Base-by-base conservation (phyloP, 306 rosid species). In the Lathyrus oleraceus region DNA sequence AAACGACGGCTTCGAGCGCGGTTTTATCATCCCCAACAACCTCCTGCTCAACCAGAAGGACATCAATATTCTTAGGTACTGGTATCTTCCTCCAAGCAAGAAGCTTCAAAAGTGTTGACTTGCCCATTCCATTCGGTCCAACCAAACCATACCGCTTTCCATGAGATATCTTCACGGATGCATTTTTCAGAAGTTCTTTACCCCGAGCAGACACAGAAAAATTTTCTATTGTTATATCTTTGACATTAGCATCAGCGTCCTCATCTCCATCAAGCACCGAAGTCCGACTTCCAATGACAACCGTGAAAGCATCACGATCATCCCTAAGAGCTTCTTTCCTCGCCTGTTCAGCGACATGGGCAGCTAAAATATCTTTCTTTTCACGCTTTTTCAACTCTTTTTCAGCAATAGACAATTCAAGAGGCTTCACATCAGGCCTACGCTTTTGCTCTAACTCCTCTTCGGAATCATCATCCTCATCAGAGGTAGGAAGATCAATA, bases 31-130 rank as follows among this genome's bases (percentile, higher is more conserved):
- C 92, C 65, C 90, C 92, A 62, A 87, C 76, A 15, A 83, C 90
- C 78, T 87, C 92, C 77, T 89, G 89, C 71, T 89, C 96, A 52
- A 87, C 90, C 77, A 89, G 62, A 57, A 89, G 92, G 61, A 85
- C 89, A 79, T 89, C 96, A 70, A 89, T 89, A 70, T 89, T 87
- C 81, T 83, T 83, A 32, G 96, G 96, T 40, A 85, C 90, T 0
- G 96, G 96, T 69, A 87, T 89, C 86, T 85, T 83, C 85, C 92
- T 87, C 92, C 96, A 89, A 72, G 96, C 96, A 63, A 87, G 87
- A 69, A 87, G 92, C 81, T 87, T 89, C 70, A 89, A 64, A 48
- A 89, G 82, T 5, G 96, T 87, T 68, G 92, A 89, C 81, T 89
- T 89, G 5, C 91, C 91, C 78, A 4, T 86, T 74, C 91, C 91